Conservation (phyloP, 2,329 filamentous ascomycete genomes). For the Fusarium duplospermum region DNA sequence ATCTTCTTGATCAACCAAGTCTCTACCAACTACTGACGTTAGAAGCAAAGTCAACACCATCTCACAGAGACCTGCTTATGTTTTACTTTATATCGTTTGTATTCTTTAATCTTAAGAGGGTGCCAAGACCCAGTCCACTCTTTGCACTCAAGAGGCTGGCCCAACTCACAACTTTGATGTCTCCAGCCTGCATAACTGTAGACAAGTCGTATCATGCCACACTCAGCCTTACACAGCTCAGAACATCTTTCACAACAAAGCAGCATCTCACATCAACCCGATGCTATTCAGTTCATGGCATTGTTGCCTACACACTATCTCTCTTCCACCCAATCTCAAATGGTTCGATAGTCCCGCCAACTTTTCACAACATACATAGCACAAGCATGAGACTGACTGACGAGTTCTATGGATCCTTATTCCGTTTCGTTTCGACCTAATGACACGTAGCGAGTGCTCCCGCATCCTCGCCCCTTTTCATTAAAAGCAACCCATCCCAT, state of each 20-base stretch:
- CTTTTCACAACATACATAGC: constrained; percentile 26
- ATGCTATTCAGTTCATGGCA: background rate
- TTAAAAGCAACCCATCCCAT: constrained; percentile 52
- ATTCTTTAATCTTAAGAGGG: background rate
- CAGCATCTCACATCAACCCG: background rate
- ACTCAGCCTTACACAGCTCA: background rate
- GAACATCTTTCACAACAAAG: background rate
- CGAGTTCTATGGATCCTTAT: constrained; percentile 48
- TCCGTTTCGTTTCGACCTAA: constrained; percentile 46
- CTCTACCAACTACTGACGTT: background rate
- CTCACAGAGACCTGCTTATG: background rate
- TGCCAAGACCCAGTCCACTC: background rate
- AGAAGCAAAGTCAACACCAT: too few species aligned
- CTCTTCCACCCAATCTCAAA: background rate
- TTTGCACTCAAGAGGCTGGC: background rate
- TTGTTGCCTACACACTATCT: background rate
- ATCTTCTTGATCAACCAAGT: background rate
- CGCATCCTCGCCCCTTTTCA: constrained; percentile 49
- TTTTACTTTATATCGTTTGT: background rate
- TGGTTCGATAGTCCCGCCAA: constrained; percentile 6
- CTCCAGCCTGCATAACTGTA: too few species aligned
- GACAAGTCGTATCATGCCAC: background rate
- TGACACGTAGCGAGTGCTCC: constrained; percentile 49
- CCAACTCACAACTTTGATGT: background rate
- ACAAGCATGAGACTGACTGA: constrained; percentile 38